A percentile compares a stretch with the other conserved stretches of the same genome.
These are phyloP conservation scores for Mycena albidolilacea DNA, from an alignment of 768 basidiomycete genomes.

Conservation along the genomic window DNA sequence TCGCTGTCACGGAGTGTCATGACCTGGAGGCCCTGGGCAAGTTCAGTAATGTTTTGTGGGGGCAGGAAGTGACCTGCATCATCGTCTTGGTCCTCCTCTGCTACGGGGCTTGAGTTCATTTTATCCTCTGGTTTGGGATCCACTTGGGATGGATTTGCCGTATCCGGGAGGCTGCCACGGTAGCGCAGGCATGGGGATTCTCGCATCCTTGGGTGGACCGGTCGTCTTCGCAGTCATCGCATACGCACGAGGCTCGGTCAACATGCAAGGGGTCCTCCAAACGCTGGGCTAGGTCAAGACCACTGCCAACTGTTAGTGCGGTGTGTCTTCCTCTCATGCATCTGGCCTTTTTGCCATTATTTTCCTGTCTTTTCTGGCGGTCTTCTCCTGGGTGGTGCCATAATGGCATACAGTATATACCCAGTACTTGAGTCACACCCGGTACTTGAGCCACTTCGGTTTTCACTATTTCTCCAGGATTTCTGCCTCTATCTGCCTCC, in stretches of 20 bases:
- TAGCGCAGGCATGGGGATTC: slow-evolving; percentile 29
- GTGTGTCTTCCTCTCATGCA: too few species aligned
- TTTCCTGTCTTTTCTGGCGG: too few species aligned
- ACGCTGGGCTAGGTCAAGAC: background rate
- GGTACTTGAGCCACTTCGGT: too few species aligned
- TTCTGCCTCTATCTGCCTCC: too few species aligned
- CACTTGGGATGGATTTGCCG: background rate
- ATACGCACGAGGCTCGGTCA: slow-evolving; percentile 1
- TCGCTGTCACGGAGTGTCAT: background rate
- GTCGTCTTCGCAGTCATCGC: slow-evolving; percentile 11
- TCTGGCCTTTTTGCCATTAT: too few species aligned
- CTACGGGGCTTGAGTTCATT: too few species aligned
- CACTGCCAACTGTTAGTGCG: too few species aligned
- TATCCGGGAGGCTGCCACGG: background rate
- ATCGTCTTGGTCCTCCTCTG: too few species aligned
- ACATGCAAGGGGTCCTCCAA: slow-evolving; percentile 2
- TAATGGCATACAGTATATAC: too few species aligned
- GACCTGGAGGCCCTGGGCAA: background rate
- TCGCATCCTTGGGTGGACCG: background rate
- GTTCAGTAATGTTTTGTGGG: background rate
- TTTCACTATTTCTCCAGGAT: too few species aligned
- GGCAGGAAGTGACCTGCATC: background rate
- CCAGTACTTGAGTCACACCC: too few species aligned
- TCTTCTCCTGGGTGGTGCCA: too few species aligned
- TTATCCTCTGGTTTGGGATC: slow-evolving; percentile 8